Base-by-base conservation (phyloP, 164 flowering plant genomes). In the Berberis vulgaris region DNA sequence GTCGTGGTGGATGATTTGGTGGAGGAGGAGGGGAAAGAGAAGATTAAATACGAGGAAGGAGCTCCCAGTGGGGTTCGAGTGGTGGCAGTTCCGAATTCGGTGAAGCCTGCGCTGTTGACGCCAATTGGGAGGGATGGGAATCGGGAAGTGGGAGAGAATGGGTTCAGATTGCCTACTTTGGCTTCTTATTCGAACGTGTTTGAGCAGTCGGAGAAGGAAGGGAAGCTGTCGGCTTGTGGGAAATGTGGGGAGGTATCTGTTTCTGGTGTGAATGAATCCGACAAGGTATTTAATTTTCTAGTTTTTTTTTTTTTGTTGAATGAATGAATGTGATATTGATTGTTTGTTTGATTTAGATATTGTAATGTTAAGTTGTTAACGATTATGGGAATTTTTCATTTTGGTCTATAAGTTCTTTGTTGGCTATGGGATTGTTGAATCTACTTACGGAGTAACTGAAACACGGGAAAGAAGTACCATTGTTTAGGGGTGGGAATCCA, bases 41-140 rank as follows among this genome's bases (percentile, higher is more conserved):
- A 62, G 71, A 81, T 85, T 64, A 80, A 56, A 67, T 63, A 80
- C 59, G 99, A 94, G 77, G 92, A 86, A 54, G 97, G 91, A 9
- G 79, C 84, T 7, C 97, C 97, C 1, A 65, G 65, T 76, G 97
- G 97, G 38, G 73, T 95, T 49, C 81, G 87, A 58, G 92, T 95
- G 12, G 87, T 77, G 56, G 87, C 79, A 2, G 69, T 63, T 57
- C 95, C 89, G 1, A 83, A 82, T 74, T 76, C 89, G 3, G 53
- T 71, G 59, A 83, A 79, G 52, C 80, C 78, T 0, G 57, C 81
- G 13, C n/a, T 70, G 7, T 59, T 69, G 45, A 75, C 75, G 7
- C 54, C 69, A 12, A 60, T 8, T n/a, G 7, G 38, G 39, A 45
- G 8, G 45, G 11, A 41, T 5, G 65, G n/a, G 43, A 67, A 57